A percentile compares a stretch with the other conserved stretches of the same genome.
These are phyloP conservation scores for Mallotus repandus DNA, from an alignment of 441 rosid species.

Conservation along the genomic window DNA sequence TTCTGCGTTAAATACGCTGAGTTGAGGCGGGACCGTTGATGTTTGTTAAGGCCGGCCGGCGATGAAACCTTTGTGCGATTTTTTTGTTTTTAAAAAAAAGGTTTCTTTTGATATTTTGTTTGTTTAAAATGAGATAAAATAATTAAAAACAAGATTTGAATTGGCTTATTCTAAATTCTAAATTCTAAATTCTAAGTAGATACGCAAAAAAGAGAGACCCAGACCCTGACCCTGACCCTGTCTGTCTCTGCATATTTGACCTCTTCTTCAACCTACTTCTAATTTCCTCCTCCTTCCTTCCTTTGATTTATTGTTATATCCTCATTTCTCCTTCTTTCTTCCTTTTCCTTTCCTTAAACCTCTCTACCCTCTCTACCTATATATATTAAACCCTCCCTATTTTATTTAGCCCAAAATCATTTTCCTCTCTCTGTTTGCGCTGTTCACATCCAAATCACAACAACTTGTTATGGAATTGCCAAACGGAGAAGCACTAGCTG, in stretches of 20 bases:
- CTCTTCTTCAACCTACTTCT: not conserved
- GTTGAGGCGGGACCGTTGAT: not conserved
- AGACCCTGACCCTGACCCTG: no score
- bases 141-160: not conserved
- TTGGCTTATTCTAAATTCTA: no score
- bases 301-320: not conserved
- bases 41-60: not conserved
- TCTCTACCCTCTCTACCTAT: not conserved
- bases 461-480: no score
- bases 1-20: not conserved
- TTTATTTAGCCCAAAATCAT: not conserved
- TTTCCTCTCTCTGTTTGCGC: no score
- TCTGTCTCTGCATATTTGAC: constrained; percentile 12
- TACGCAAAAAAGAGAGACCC: not conserved
- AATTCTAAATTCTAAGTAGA: not conserved
- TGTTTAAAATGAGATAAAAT: no score
- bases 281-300: not conserved
- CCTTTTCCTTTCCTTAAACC: not conserved
- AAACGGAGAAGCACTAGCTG: no score
- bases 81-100: no score
- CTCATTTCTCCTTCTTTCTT: no score
- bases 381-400: not conserved
- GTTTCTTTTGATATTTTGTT: no score
- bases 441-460: no score
- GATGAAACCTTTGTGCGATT: not conserved